Conservation (phyloP, 306 rosid genomes). For the Cucurbita maxima region DNA sequence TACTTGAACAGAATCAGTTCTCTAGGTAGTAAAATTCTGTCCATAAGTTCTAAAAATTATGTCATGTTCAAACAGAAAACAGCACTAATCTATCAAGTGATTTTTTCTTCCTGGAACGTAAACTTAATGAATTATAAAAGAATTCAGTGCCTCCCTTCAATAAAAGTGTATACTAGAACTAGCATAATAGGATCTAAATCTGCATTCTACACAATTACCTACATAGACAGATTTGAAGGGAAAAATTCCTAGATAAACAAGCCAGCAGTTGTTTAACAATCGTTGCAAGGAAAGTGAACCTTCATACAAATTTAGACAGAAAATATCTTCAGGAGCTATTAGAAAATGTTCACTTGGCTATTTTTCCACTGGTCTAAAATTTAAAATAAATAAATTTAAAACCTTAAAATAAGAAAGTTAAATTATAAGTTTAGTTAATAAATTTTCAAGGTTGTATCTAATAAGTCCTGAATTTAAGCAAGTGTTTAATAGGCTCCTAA, state of each 20-base stretch:
- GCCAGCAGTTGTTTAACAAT: neutral
- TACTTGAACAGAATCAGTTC: neutral
- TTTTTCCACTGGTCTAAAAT: neutral
- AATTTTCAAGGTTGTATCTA: neutral
- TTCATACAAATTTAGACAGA: neutral
- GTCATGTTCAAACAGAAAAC: neutral
- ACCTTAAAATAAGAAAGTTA: neutral
- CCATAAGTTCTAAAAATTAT: neutral
- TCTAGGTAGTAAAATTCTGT: neutral
- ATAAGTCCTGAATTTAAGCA: neutral
- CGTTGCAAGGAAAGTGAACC: neutral
- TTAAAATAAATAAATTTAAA: neutral
- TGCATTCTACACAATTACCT: neutral
- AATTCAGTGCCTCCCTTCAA: neutral
- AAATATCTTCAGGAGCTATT: neutral
- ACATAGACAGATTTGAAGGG: neutral
- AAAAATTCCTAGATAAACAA: neutral
- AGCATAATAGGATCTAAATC: neutral
- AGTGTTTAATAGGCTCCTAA: neutral
- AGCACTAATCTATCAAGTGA: neutral
- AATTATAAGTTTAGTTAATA: neutral
- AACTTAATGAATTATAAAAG: neutral
- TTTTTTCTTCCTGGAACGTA: neutral
- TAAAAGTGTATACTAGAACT: neutral
- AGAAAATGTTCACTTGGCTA: neutral